phyloP scores from a whole-genome alignment of 2,329 filamentous ascomycete genomes.

The Chalara sp. region DNA sequence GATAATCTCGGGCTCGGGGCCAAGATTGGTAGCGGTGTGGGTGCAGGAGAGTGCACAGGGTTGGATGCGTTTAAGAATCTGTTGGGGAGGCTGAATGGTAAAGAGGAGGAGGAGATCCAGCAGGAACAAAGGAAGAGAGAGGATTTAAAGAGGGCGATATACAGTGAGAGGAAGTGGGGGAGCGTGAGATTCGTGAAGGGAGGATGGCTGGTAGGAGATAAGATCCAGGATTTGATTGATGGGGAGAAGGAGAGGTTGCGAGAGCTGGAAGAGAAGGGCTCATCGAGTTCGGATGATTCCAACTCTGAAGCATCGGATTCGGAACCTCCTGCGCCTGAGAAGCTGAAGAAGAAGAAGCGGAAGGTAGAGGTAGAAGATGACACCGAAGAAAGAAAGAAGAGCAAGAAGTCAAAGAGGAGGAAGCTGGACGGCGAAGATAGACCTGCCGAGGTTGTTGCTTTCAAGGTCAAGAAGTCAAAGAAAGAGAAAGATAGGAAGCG shows the following conservation, averaged over 20 bases:
- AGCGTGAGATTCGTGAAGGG: slow-evolving; percentile 80
- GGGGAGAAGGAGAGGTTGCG: slow-evolving; percentile 27
- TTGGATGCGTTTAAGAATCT: slow-evolving; percentile 82
- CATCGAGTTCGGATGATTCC: slow-evolving; percentile 7
- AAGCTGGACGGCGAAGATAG: slow-evolving; percentile 30
- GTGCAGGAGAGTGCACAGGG: slow-evolving; percentile 70
- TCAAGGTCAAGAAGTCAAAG: slow-evolving; percentile 28
- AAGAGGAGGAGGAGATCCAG: slow-evolving; percentile 65
- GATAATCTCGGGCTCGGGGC: slow-evolving; percentile 88
- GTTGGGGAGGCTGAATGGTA: slow-evolving; percentile 83
- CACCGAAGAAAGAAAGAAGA: slow-evolving; percentile 10
- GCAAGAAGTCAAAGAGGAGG: slow-evolving; percentile 31
- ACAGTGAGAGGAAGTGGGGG: slow-evolving; percentile 70
- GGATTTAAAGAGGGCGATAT: slow-evolving; percentile 65
- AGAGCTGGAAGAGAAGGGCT: slow-evolving; percentile 18
- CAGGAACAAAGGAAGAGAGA: slow-evolving; percentile 62
- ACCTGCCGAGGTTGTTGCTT: slow-evolving; percentile 7
- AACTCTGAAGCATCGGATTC: slow-evolving; percentile 11
- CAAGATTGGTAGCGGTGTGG: slow-evolving; percentile 59
- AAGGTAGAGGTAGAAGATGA: slow-evolving; percentile 28
- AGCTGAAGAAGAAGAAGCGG: slow-evolving; percentile 29
- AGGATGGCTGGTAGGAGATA: slow-evolving; percentile 60
- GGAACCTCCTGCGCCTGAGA: slow-evolving; percentile 5
- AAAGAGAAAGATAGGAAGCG: slow-evolving; percentile 6
- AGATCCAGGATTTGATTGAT: slow-evolving; percentile 41